A percentile compares a stretch with the other conserved stretches of the same genome.
These are phyloP conservation scores for Phialemoniopsis sp. DNA, from an alignment of 2,329 filamentous ascomycete genomes.

Conservation along the genomic window DNA sequence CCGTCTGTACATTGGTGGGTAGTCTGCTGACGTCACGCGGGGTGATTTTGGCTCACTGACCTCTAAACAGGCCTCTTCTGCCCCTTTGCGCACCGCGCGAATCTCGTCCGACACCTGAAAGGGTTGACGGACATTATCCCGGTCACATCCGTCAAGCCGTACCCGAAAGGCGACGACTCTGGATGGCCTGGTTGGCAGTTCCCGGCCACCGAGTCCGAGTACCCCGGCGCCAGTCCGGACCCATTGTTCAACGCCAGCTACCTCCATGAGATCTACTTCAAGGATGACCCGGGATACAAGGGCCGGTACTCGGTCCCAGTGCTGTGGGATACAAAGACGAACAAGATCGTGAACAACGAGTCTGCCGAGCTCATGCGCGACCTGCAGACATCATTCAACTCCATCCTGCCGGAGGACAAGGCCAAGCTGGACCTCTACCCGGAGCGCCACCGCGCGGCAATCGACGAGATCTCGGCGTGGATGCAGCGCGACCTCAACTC, in stretches of 20 bases:
- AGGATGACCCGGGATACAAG: conserved; percentile 54
- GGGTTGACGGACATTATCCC: conserved; percentile 49
- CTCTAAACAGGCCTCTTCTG: conserved; percentile 53
- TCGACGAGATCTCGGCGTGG: conserved; percentile 49
- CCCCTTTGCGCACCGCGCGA: conserved; percentile 59
- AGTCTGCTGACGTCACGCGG: no score
- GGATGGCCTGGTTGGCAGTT: conserved; percentile 64
- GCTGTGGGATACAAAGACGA: conserved; percentile 56
- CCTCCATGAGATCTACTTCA: conserved; percentile 60
- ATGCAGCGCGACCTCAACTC: conserved; percentile 52
- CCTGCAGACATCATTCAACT: conserved; percentile 52
- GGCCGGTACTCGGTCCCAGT: conserved; percentile 58
- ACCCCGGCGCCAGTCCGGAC: conserved; percentile 56
- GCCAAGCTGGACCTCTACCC: conserved; percentile 49
- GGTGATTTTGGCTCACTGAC: conserved; percentile 1
- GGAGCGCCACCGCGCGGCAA: conserved; percentile 33
- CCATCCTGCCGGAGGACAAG: conserved; percentile 34
- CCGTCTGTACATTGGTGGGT: conserved; percentile 19
- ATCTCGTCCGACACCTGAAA: conserved; percentile 54
- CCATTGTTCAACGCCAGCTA: conserved; percentile 53
- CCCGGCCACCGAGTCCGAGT: conserved; percentile 43
- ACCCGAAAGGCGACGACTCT: conserved; percentile 60
- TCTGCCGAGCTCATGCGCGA: conserved; percentile 53
- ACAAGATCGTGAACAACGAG: conserved; percentile 58
- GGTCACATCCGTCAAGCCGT: conserved; percentile 57